phyloP scores from a whole-genome alignment of 2,329 filamentous ascomycete genomes.

The Plenodomus lindquistii region DNA sequence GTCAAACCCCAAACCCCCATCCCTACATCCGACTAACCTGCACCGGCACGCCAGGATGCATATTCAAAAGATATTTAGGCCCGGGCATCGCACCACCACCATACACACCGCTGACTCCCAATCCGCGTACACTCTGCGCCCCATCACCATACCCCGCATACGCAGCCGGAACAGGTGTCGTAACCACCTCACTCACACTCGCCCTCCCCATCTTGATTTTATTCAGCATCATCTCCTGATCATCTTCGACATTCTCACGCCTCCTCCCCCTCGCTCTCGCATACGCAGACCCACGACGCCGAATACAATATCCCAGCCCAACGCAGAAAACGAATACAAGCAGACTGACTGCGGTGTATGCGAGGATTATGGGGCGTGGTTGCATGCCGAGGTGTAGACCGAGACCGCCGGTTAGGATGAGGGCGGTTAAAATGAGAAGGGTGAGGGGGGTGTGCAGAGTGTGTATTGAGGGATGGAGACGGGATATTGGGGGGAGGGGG shows the following conservation, averaged over 20 bases:
- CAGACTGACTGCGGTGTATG: conserved; percentile 33
- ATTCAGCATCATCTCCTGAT: not conserved
- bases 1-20: not conserved
- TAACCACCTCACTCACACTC: too few relatives aligned
- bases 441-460: conserved; percentile 49
- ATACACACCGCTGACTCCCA: conserved; percentile 17
- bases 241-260: not conserved
- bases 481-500: conserved; percentile 28
- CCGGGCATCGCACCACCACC: conserved; percentile 42
- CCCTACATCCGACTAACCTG: conserved; percentile 18
- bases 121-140: conserved; percentile 1
- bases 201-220: not conserved
- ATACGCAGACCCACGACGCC: conserved; percentile 28
- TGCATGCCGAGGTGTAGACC: conserved; percentile 35
- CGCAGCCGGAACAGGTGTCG: not conserved
- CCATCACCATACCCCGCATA: not conserved
- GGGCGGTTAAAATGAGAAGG: conserved; percentile 34
- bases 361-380: conserved; percentile 26
- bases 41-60: conserved; percentile 45
- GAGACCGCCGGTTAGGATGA: conserved; percentile 39
- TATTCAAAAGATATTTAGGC: conserved; percentile 43
- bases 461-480: conserved; percentile 45
- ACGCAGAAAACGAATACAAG: conserved; percentile 26
- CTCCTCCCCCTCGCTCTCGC: conserved; percentile 9
- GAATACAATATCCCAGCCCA: conserved; percentile 28